Evolutionary conservation across 768 basidiomycete species (phyloP), one percentile per base, ranked within the genome.

Genomic region (Kwoniella bestiolae): DNA sequence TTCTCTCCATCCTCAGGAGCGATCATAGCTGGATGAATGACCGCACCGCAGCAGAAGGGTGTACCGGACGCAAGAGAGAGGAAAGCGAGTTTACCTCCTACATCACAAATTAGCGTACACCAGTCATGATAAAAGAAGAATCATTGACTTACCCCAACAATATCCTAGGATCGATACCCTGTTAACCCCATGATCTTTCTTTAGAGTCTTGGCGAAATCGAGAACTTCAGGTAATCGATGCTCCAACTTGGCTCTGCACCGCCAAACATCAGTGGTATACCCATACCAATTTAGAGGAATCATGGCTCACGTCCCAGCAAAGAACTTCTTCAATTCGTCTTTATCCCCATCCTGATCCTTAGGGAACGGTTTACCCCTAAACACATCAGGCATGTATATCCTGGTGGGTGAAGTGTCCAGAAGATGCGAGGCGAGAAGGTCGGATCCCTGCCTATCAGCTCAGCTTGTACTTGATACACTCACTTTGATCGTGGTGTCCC

Each of bases 311-410:
- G 83, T 82, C 23, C 84, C 84, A 8, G 82, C 85, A 69, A 89
- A 89, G 81, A 88, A 89, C 47, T 83, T 82, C 71, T 87, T 85
- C 21, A 88, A 74, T 50, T 83, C 84, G 11, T 79, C 78, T 75
- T 87, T 86, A 51, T 86, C 84, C 70, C 74, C 73, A 47, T 85
- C 84, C 2, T 84, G 84, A 68, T 83, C 83, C 7, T 87, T 86
- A 4, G 88, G 87, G 76, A 84, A 87, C 57, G 87, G 83, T 41
- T 78, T 76, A 29, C 85, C 78, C 8, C 86, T 85, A 77, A 88
- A 87, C 72, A 89, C 86, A 76, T 89, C 87, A 28, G 88, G 88
- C 86, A 89, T 87, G 75, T 86, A 84, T 38, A 89, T 86, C 26
- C 83, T 85, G 21, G 85, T 85, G 5, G 67, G 65, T 16, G 46